Evolutionary conservation across 2,329 filamentous ascomycete species (phyloP).

Genomic region (Colletotrichum liaoningense): DNA sequence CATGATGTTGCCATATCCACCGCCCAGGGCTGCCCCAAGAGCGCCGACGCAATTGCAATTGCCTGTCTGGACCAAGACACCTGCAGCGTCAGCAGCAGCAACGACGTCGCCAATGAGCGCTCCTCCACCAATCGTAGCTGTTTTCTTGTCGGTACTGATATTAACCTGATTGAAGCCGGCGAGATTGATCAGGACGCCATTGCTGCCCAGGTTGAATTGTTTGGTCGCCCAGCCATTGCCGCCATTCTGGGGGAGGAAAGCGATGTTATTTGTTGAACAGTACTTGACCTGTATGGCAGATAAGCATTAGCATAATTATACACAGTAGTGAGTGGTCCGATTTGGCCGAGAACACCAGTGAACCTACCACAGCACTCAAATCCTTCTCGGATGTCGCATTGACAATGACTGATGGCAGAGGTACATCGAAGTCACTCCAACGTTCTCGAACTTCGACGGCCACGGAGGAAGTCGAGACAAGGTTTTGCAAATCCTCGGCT

Average conservation of each 20-base stretch:
- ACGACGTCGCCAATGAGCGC: slow-evolving; percentile 27
- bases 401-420: slow-evolving; percentile 36
- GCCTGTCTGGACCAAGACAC: slow-evolving; percentile 34
- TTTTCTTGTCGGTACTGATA: slow-evolving; percentile 34
- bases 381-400: slow-evolving; percentile 36
- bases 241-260: slow-evolving; percentile 35
- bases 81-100: slow-evolving; percentile 19
- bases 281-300: slow-evolving; percentile 19
- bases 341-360: not conserved
- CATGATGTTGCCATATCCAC: slow-evolving; percentile 36
- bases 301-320: not conserved
- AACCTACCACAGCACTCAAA: slow-evolving; percentile 26
- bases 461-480: slow-evolving; percentile 8
- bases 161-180: slow-evolving; percentile 37
- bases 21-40: slow-evolving; percentile 37
- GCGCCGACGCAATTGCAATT: slow-evolving; percentile 43
- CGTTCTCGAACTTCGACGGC: slow-evolving; percentile 25
- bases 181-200: slow-evolving; percentile 41
- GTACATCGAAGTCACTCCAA: slow-evolving; percentile 37
- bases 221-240: slow-evolving; percentile 35
- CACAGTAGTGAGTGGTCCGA: not conserved
- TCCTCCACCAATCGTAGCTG: slow-evolving; percentile 35
- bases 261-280: slow-evolving; percentile 10
- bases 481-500: slow-evolving; percentile 11
- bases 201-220: slow-evolving; percentile 27